These are phyloP conservation scores for Phytophthora quininea DNA, from an alignment of 352 stramenopile species.

Conservation along the genomic window DNA sequence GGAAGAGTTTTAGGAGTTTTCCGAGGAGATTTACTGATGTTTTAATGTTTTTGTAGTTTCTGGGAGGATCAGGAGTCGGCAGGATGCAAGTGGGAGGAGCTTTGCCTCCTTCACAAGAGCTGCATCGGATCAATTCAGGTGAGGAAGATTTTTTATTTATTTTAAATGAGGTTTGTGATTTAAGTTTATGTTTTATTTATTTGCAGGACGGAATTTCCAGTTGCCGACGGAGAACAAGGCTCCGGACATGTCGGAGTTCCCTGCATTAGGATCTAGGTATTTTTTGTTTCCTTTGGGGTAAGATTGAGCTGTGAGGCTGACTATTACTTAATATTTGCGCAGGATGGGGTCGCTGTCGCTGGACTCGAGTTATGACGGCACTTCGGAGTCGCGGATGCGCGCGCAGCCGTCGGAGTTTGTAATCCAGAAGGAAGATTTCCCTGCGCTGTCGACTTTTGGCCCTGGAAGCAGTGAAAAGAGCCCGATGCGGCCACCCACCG, in stretches of 20 bases:
- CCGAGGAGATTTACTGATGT: conserved; percentile 5
- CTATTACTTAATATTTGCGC: too few relatives aligned
- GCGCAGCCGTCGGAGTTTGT: conserved; percentile 78
- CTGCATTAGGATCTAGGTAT: conserved; percentile 69
- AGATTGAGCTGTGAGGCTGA: too few relatives aligned
- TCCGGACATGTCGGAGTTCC: conserved; percentile 88
- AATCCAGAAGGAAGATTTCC: conserved; percentile 90
- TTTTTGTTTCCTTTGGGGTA: too few relatives aligned
- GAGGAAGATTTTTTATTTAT: not conserved
- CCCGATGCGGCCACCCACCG: conserved; percentile 40
- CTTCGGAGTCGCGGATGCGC: conserved; percentile 39
- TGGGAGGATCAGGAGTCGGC: conserved; percentile 44
- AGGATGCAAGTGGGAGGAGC: conserved; percentile 37
- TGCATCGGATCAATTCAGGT: conserved; percentile 69
- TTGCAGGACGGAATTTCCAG: conserved; percentile 58
- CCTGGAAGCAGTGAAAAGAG: conserved; percentile 56
- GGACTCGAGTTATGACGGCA: conserved; percentile 51
- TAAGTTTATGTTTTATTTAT: conserved; percentile 26
- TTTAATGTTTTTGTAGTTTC: conserved; percentile 45
- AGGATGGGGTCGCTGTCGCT: conserved; percentile 71
- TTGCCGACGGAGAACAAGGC: conserved; percentile 65
- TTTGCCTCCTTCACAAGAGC: conserved; percentile 48
- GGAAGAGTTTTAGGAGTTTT: not conserved
- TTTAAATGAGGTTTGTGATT: not conserved
- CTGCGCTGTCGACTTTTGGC: conserved; percentile 76